Percentiles rank a stretch among this genome's conserved stretches.
These are phyloP conservation scores for Endoconidiophora polonica DNA, from an alignment of 2,329 filamentous ascomycete genomes.

Conservation along the genomic window DNA sequence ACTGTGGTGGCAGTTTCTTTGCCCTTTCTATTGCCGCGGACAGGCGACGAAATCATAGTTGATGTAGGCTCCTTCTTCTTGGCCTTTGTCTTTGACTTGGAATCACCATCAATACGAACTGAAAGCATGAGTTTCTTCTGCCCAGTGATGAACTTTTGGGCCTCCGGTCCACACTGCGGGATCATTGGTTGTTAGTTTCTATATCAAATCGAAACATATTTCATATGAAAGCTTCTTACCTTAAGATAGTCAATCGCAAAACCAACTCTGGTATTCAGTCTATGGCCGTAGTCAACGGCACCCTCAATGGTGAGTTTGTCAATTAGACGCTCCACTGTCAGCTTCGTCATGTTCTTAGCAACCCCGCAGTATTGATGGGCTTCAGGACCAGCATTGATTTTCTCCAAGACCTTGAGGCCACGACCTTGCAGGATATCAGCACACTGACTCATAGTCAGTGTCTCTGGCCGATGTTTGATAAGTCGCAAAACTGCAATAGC, in stretches of 20 bases:
- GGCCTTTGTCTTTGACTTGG: constrained; percentile 22
- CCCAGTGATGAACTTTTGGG: constrained; percentile 27
- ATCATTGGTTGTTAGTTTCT: background rate
- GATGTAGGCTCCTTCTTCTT: constrained; percentile 22
- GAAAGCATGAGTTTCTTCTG: constrained; percentile 29
- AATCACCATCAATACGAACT: constrained; percentile 23
- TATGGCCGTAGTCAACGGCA: constrained; percentile 51
- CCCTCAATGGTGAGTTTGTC: constrained; percentile 57
- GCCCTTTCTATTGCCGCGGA: constrained; percentile 18
- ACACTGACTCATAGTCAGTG: constrained; percentile 62
- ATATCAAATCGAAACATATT: background rate
- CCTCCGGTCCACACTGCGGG: constrained; percentile 25
- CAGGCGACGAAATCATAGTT: constrained; percentile 37
- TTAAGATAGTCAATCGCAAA: constrained; percentile 62
- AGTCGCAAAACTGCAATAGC: constrained; percentile 49
- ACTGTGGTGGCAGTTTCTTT: constrained; percentile 14
- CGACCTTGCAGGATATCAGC: constrained; percentile 65
- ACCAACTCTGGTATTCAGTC: constrained; percentile 39
- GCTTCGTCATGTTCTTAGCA: constrained; percentile 52
- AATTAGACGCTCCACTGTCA: constrained; percentile 73
- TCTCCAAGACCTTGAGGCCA: constrained; percentile 5
- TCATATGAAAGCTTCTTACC: constrained; percentile 22
- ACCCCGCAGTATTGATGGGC: constrained; percentile 40
- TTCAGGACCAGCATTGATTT: background rate
- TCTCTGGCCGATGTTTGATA: constrained; percentile 43